A percentile compares a stretch with the other conserved stretches of the same genome.
Evolutionary conservation across 139 green algal genomes (phyloP).

Genomic region (Closterium sp.): DNA sequence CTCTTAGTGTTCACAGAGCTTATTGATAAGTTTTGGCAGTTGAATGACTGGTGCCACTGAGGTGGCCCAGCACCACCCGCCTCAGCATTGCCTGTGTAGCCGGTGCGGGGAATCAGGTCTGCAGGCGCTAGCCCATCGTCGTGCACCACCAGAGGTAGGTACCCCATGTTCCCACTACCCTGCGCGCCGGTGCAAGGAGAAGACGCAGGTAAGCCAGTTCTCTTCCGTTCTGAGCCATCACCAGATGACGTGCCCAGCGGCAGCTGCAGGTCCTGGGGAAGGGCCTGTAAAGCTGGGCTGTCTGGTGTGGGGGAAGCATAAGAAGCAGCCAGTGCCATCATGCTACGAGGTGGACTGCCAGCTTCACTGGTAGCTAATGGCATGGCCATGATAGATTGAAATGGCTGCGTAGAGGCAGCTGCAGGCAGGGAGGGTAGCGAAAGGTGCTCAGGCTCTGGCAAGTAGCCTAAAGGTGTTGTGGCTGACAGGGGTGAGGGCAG

Average conservation of each 20-base stretch:
- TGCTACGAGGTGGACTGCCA: neutral
- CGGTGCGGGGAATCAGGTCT: neutral
- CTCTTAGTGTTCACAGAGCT: no score
- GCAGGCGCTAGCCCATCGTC: neutral
- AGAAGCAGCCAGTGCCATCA: neutral
- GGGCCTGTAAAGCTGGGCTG: neutral
- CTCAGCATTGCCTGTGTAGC: neutral
- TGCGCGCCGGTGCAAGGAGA: neutral
- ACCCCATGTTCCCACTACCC: neutral
- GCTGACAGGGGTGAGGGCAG: neutral
- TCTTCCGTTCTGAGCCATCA: neutral
- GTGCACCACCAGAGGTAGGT: neutral
- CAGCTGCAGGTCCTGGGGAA: neutral
- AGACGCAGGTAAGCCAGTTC: neutral
- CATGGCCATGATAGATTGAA: neutral
- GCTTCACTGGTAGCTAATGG: neutral
- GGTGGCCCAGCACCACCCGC: no score
- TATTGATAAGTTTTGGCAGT: no score
- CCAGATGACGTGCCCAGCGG: neutral
- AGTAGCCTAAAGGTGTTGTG: neutral
- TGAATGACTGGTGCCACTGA: no score
- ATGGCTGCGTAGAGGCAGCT: neutral
- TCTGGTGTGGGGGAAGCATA: neutral
- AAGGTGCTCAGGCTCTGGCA: neutral
- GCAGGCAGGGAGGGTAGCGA: neutral